A percentile compares a stretch with the other conserved stretches of the same genome.
These are phyloP conservation scores for Mortierella claussenii DNA, from an alignment of 192 early-diverging fungal genomes.

Conservation along the genomic window DNA sequence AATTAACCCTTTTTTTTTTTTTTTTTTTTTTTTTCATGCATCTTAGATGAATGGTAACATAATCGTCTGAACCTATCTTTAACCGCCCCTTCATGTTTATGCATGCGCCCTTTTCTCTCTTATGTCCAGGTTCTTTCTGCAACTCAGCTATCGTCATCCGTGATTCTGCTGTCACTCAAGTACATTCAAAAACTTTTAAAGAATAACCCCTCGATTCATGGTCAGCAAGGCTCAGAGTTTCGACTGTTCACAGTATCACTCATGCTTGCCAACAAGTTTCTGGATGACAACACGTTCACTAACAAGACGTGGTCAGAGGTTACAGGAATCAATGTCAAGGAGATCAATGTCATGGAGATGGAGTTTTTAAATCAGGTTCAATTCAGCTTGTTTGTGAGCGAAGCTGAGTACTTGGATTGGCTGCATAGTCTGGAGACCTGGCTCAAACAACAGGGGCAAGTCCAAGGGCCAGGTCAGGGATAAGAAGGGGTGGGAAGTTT, in stretches of 20 bases:
- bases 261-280: slow-evolving; percentile 86
- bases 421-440: slow-evolving; percentile 53
- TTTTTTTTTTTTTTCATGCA: slow-evolving; percentile 1
- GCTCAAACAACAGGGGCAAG: slow-evolving; percentile 44
- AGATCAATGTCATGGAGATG: slow-evolving; percentile 88
- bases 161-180: slow-evolving; percentile 70
- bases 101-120: slow-evolving; percentile 23
- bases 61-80: too few relatives aligned
- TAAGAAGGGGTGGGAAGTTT: neutral
- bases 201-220: slow-evolving; percentile 64
- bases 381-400: slow-evolving; percentile 75
- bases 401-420: slow-evolving; percentile 78
- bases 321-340: slow-evolving; percentile 77
- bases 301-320: slow-evolving; percentile 91
- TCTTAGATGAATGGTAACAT: too few relatives aligned
- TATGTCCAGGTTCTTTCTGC: slow-evolving; percentile 62
- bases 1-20: neutral
- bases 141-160: slow-evolving; percentile 69
- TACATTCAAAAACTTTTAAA: slow-evolving; percentile 69
- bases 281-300: slow-evolving; percentile 91
- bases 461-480: slow-evolving; percentile 15
- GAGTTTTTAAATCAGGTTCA: slow-evolving; percentile 83
- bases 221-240: slow-evolving; percentile 79
- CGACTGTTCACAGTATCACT: slow-evolving; percentile 83
- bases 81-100: neutral